Evolutionary conservation across 371 early-diverging fungal genomes (phyloP).

Genomic region (Haplosporangium sp.): DNA sequence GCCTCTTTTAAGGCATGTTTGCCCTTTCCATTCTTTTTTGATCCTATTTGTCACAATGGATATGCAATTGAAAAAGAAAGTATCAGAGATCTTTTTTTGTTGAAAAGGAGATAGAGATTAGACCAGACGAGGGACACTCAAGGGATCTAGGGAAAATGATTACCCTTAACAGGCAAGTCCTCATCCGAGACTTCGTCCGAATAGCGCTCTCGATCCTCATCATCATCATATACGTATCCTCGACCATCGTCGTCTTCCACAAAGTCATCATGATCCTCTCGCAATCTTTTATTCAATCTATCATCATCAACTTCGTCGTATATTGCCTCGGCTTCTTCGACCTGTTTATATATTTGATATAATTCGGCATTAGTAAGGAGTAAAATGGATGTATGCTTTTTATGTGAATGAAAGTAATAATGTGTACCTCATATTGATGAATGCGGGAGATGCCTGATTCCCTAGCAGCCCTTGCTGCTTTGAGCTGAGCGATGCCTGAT

Average conservation of each 20-base stretch:
- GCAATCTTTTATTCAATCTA: constrained; percentile 57
- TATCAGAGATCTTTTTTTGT: neutral
- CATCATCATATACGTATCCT: constrained; percentile 78
- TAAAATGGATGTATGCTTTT: neutral
- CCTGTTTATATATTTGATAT: constrained; percentile 17
- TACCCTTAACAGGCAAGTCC: constrained; percentile 25
- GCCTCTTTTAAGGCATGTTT: constrained; percentile 16
- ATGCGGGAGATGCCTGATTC: constrained; percentile 40
- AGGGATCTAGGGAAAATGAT: neutral
- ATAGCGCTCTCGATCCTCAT: constrained; percentile 62
- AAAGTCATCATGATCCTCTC: constrained; percentile 80
- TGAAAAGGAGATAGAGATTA: neutral
- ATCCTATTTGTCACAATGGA: constrained; percentile 5
- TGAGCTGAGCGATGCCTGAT: constrained; percentile 20
- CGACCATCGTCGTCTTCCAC: constrained; percentile 88
- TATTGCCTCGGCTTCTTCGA: constrained; percentile 58
- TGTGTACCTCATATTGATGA: constrained; percentile 40
- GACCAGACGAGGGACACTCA: neutral
- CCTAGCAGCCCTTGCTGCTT: constrained; percentile 23
- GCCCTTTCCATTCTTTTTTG: constrained; percentile 44
- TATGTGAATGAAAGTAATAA: neutral
- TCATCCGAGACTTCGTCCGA: constrained; percentile 62
- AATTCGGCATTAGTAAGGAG: neutral
- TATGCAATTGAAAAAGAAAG: neutral
- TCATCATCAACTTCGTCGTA: constrained; percentile 73